Percentiles rank a stretch among this genome's conserved stretches.
Conservation (phyloP, 176 grass and related monocot species). For the Pharus latifolius region DNA sequence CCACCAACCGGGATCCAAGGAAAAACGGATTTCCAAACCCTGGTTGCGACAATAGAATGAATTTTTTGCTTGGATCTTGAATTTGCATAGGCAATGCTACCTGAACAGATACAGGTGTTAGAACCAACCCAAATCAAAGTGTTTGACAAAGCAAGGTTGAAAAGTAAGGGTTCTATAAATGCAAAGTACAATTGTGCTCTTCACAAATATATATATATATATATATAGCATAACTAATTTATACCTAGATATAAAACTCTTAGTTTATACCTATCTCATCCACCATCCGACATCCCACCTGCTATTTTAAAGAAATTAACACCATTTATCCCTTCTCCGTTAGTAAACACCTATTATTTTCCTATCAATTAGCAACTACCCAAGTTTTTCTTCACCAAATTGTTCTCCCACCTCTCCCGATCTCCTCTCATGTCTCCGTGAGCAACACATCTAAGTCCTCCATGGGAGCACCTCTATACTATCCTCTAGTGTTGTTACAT, state of each 20-base stretch:
- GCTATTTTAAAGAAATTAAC: no score
- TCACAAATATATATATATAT: not conserved
- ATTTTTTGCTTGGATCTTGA: conserved; percentile 20
- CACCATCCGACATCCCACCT: no score
- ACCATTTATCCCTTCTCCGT: no score
- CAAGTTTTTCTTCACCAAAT: no score
- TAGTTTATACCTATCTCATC: no score
- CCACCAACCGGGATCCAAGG: not conserved
- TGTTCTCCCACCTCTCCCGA: no score
- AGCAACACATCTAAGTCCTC: no score
- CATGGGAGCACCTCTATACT: no score
- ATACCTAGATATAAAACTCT: not conserved
- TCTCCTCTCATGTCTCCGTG: no score
- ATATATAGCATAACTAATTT: not conserved
- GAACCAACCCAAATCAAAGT: not conserved
- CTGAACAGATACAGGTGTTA: conserved; percentile 11
- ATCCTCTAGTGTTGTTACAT: no score
- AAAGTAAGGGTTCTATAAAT: not conserved
- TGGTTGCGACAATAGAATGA: not conserved
- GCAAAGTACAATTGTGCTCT: not conserved
- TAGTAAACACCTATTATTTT: no score
- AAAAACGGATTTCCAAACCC: not conserved
- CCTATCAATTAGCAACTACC: no score
- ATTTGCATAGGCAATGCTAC: conserved; percentile 37
- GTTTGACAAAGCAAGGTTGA: not conserved